phyloP scores from a whole-genome alignment of 495 filamentous ascomycete genomes.

The Terfezia claveryi region DNA sequence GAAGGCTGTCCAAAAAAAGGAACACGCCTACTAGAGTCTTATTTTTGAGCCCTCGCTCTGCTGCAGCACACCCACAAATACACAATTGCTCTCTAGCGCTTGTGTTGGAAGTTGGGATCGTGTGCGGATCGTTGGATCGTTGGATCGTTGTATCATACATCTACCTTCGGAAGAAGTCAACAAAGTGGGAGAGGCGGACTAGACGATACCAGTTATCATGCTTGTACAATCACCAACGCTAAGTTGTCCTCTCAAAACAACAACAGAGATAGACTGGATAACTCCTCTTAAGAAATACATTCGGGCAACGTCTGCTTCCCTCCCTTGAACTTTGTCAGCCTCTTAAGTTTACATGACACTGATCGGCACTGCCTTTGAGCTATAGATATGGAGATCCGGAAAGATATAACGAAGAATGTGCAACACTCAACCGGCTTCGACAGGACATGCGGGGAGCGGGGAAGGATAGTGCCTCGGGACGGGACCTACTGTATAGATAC shows the following conservation, averaged over 20 bases:
- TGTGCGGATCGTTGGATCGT: no score
- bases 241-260: conserved; percentile 37
- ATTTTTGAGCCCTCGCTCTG: no score
- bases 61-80: no score
- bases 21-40: no score
- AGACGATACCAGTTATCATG: neutral
- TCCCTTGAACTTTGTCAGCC: neutral
- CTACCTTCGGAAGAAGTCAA: no score
- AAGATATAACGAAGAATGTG: conserved; percentile 81
- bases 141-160: no score
- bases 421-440: conserved; percentile 81
- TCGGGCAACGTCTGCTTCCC: conserved; percentile 34
- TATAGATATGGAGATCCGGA: conserved; percentile 71
- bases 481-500: conserved; percentile 88
- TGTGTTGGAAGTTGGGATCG: no score
- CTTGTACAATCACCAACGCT: conserved; percentile 18
- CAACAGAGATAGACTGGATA: conserved; percentile 98
- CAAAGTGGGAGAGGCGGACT: no score
- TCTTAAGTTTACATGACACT: neutral
- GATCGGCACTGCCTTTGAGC: neutral
- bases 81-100: no score
- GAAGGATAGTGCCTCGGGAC: conserved; percentile 82
- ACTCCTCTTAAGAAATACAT: conserved; percentile 85
- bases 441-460: conserved; percentile 98
- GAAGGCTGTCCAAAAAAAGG: no score